Conservation (phyloP, 345 rosid genomes). For the Syzygium aqueum region DNA sequence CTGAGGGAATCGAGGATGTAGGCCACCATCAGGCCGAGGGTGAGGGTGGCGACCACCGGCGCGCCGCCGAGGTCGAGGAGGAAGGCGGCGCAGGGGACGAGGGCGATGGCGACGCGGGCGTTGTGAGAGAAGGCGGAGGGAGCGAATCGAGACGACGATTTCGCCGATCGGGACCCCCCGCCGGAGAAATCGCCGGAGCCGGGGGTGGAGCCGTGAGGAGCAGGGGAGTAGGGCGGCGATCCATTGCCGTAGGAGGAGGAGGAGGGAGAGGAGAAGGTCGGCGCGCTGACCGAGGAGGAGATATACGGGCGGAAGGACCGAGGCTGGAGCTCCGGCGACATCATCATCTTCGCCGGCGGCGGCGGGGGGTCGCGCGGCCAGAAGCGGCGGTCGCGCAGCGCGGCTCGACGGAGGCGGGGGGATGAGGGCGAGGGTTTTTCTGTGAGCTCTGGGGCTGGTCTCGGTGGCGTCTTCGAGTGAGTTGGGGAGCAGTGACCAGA, state of each 20-base stretch:
- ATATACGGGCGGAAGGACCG: conserved; percentile 84
- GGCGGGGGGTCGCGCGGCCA: not conserved
- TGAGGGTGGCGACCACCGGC: conserved; percentile 67
- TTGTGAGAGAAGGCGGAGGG: conserved; percentile 81
- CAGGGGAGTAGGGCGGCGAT: conserved; percentile 25
- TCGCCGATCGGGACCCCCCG: conserved; percentile 6
- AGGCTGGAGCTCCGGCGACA: conserved; percentile 88
- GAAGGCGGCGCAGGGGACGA: conserved; percentile 77
- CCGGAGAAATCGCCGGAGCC: conserved; percentile 20
- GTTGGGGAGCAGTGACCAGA: no score
- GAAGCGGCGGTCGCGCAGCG: not conserved
- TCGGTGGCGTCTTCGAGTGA: not conserved
- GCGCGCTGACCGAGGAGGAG: conserved; percentile 31
- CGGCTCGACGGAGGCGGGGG: not conserved
- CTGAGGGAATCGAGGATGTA: conserved; percentile 86
- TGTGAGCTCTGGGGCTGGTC: not conserved
- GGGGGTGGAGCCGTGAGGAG: conserved; percentile 27
- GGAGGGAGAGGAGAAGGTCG: conserved; percentile 26
- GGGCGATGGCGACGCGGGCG: conserved; percentile 64
- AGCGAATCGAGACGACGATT: conserved; percentile 47
- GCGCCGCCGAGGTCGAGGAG: conserved; percentile 97
- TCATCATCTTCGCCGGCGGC: conserved; percentile 48
- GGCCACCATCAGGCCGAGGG: conserved; percentile 80
- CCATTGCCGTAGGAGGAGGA: conserved; percentile 8
- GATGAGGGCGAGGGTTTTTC: not conserved